These are phyloP conservation scores for Pseudonitzschia delicatissima DNA, from an alignment of 108 stramenopile species.

Conservation along the genomic window DNA sequence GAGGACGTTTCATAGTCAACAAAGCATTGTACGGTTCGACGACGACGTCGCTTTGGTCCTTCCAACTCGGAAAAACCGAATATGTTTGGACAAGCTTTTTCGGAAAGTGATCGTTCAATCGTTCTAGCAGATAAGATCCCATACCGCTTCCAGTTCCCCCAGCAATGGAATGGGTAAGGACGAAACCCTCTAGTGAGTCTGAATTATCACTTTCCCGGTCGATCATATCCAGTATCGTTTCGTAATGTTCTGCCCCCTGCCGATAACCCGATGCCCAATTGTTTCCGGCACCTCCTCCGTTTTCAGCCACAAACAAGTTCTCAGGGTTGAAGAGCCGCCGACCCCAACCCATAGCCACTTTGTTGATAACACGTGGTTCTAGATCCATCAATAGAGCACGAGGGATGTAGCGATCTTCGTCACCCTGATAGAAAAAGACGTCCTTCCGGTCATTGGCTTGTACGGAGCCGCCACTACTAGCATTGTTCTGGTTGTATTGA, in stretches of 20 bases:
- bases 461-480: conserved; percentile 35
- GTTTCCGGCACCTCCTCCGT: conserved; percentile 99
- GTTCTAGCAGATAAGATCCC: conserved; percentile 95
- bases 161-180: conserved; percentile 95
- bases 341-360: conserved; percentile 70
- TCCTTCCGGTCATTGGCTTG: conserved; percentile 89
- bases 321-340: conserved; percentile 95
- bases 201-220: conserved; percentile 96
- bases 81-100: conserved; percentile 99
- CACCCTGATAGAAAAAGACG: conserved; percentile 97
- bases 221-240: conserved; percentile 98
- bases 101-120: conserved; percentile 98
- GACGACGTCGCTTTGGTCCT: conserved; percentile 92
- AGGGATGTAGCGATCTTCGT: conserved; percentile 94
- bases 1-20: conserved; percentile 92
- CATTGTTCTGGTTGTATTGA: background rate
- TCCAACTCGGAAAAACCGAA: conserved; percentile 97
- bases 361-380: conserved; percentile 97
- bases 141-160: conserved; percentile 98
- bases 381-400: conserved; percentile 94
- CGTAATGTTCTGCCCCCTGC: conserved; percentile 91
- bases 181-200: conserved; percentile 98
- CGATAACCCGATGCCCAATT: conserved; percentile 96
- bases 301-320: conserved; percentile 92
- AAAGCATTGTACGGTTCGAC: conserved; percentile 99